These are phyloP conservation scores for Chionographis japonica DNA, from an alignment of 106 monocot genomes.

Conservation along the genomic window DNA sequence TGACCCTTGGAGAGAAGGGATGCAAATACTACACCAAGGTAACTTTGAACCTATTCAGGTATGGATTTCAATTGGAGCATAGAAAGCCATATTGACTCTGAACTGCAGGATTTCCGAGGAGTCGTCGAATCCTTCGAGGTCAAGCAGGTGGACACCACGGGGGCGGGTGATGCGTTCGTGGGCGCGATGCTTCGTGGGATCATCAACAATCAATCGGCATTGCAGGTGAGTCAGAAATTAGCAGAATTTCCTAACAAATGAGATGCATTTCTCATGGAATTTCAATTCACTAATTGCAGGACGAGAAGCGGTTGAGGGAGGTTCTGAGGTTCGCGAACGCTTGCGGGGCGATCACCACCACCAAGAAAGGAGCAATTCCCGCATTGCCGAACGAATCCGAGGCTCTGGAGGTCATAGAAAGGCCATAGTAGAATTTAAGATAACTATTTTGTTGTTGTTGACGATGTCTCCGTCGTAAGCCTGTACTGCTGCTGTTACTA, in stretches of 20 bases:
- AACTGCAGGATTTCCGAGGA: conserved; percentile 70
- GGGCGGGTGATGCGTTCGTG: conserved; percentile 91
- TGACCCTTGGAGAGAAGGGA: conserved; percentile 30
- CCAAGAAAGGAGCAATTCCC: conserved; percentile 95
- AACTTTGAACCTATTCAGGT: background rate
- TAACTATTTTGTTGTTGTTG: background rate
- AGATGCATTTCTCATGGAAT: too few relatives aligned
- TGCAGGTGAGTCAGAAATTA: conserved; percentile 31
- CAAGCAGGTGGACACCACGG: conserved; percentile 76
- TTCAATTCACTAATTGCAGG: conserved; percentile 27
- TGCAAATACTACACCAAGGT: conserved; percentile 53
- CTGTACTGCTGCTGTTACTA: too few relatives aligned
- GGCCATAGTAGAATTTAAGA: background rate
- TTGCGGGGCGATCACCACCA: conserved; percentile 83
- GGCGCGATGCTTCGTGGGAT: conserved; percentile 62
- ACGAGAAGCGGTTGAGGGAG: conserved; percentile 69
- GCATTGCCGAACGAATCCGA: conserved; percentile 63
- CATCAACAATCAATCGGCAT: conserved; percentile 49
- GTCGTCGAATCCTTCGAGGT: conserved; percentile 51
- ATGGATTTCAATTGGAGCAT: too few relatives aligned
- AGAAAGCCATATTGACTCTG: too few relatives aligned
- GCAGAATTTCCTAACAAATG: too few relatives aligned
- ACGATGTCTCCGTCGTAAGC: background rate
- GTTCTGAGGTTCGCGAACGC: conserved; percentile 61
- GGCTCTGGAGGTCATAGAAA: conserved; percentile 34